Conservation (phyloP, 148 eudicot species). For the Pharnaceum exiguum region DNA sequence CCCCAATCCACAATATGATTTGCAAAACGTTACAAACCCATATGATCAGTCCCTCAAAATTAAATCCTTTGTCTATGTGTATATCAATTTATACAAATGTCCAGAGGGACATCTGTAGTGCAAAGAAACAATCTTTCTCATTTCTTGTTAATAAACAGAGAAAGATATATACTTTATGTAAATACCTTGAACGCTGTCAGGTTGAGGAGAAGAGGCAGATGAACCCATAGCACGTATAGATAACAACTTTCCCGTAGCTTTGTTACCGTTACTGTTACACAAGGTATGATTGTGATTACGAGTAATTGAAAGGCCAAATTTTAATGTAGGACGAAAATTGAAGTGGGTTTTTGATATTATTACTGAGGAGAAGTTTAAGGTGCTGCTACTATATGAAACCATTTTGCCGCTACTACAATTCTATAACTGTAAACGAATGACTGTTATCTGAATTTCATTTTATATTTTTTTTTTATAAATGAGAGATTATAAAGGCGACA, state of each 20-base stretch:
- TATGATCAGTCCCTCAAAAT: too few relatives aligned
- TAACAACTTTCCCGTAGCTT: slow-evolving; percentile 5
- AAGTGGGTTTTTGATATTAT: slow-evolving; percentile 20
- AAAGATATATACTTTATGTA: neutral
- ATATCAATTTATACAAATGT: neutral
- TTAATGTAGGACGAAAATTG: neutral
- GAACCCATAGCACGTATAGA: slow-evolving; percentile 62
- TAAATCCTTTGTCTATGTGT: too few relatives aligned
- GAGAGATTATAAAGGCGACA: too few relatives aligned
- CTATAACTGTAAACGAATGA: too few relatives aligned
- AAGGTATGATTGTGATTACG: too few relatives aligned
- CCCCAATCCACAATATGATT: too few relatives aligned
- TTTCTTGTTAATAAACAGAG: neutral
- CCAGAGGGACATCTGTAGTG: neutral
- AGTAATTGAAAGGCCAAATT: neutral
- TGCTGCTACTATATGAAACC: slow-evolving; percentile 14
- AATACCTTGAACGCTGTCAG: slow-evolving; percentile 51
- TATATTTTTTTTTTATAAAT: too few relatives aligned
- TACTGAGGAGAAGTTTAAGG: neutral
- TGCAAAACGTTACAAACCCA: too few relatives aligned
- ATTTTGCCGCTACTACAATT: slow-evolving; percentile 6
- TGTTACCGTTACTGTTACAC: neutral
- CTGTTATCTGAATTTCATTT: too few relatives aligned
- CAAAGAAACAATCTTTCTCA: neutral
- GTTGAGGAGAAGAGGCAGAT: slow-evolving; percentile 58